Conservation (phyloP, 1,284 basidiomycete species). For the Boletus smithii region DNA sequence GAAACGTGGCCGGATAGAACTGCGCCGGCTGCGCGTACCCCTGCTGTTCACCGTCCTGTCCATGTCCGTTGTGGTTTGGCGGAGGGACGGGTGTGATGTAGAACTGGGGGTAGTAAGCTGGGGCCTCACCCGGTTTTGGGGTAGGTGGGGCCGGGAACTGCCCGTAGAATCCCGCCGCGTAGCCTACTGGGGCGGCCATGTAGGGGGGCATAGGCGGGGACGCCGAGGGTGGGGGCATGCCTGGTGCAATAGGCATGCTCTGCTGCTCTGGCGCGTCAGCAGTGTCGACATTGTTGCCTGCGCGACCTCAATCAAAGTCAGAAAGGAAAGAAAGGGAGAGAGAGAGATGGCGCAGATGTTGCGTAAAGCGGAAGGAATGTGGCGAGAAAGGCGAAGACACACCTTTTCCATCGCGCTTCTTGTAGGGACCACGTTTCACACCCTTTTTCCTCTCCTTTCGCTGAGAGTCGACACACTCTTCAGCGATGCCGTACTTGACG, state of each 20-base stretch:
- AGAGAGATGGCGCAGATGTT: conserved; percentile 7
- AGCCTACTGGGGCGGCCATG: conserved; percentile 41
- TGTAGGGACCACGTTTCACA: conserved; percentile 86
- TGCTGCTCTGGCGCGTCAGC: conserved; percentile 46
- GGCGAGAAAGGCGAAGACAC: conserved; percentile 37
- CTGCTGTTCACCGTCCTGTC: conserved; percentile 46
- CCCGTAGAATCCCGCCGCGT: conserved; percentile 43
- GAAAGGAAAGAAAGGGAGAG: conserved; percentile 31
- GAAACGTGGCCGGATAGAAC: conserved; percentile 51
- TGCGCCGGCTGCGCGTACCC: conserved; percentile 42
- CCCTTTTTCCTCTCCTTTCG: conserved; percentile 85
- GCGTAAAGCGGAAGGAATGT: conserved; percentile 20
- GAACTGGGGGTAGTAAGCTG: conserved; percentile 49
- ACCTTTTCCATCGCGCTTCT: conserved; percentile 88
- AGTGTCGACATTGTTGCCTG: conserved; percentile 53
- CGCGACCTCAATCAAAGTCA: conserved; percentile 46
- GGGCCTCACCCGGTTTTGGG: conserved; percentile 51
- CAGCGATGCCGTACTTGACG: conserved; percentile 78
- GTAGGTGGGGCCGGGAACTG: conserved; percentile 49
- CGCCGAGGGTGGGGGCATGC: conserved; percentile 40
- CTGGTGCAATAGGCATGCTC: conserved; percentile 43
- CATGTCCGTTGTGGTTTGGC: conserved; percentile 39
- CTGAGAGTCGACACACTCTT: conserved; percentile 78
- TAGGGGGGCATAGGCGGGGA: conserved; percentile 47
- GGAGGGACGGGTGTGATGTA: conserved; percentile 44